Percentiles rank a stretch among this genome's conserved stretches.
These are phyloP conservation scores for Aureobasidium zeae DNA, from an alignment of 2,329 filamentous ascomycete genomes.

Conservation along the genomic window DNA sequence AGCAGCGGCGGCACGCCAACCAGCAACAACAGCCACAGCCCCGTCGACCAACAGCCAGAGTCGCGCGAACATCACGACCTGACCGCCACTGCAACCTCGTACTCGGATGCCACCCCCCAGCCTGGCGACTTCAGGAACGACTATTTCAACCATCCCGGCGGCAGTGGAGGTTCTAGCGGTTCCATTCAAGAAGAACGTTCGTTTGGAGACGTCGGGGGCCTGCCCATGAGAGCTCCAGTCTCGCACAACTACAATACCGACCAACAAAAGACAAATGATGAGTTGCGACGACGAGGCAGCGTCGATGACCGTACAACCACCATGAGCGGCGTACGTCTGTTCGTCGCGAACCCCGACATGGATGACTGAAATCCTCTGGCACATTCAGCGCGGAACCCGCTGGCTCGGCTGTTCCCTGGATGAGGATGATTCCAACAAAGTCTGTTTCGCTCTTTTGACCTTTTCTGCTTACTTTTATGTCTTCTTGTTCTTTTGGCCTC, in stretches of 20 bases:
- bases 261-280: constrained; percentile 52
- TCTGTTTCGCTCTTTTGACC: too few species aligned
- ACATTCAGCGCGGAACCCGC: not conserved
- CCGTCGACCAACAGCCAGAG: constrained; percentile 22
- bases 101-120: constrained; percentile 39
- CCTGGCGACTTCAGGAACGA: constrained; percentile 25
- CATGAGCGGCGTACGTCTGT: constrained; percentile 59
- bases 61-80: constrained; percentile 11
- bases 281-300: constrained; percentile 66
- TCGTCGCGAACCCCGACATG: constrained; percentile 76
- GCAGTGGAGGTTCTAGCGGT: constrained; percentile 33
- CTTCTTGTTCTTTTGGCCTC: not conserved
- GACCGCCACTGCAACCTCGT: constrained; percentile 1
- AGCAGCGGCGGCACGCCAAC: constrained; percentile 47
- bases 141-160: constrained; percentile 36
- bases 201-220: constrained; percentile 46
- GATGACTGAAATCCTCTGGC: not conserved
- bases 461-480: constrained; percentile 1
- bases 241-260: constrained; percentile 21
- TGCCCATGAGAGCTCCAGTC: constrained; percentile 31
- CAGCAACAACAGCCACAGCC: constrained; percentile 30
- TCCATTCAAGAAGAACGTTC: constrained; percentile 35
- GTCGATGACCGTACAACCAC: constrained; percentile 76
- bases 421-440: constrained; percentile 2
- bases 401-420: constrained; percentile 3